These are phyloP conservation scores for Periconia sp. DNA, from an alignment of 2,329 filamentous ascomycete genomes.

Conservation along the genomic window DNA sequence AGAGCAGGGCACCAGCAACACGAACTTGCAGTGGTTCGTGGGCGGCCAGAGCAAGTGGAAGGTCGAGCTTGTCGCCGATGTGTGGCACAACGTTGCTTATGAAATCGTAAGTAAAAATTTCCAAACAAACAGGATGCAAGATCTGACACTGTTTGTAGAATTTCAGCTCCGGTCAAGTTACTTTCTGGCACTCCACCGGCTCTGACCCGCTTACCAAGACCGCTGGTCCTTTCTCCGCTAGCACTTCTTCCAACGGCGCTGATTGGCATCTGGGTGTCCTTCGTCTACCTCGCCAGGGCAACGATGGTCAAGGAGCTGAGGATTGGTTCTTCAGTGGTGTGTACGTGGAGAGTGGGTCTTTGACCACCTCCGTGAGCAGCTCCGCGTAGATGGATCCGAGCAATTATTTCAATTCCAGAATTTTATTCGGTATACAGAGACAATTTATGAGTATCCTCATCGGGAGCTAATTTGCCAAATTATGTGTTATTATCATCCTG, in stretches of 20 bases:
- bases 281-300: slow-evolving; percentile 61
- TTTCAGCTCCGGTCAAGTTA: slow-evolving; percentile 63
- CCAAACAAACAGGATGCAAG: no score
- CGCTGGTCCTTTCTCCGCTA: slow-evolving; percentile 61
- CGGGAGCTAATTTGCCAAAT: no score
- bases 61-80: slow-evolving; percentile 60
- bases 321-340: slow-evolving; percentile 74
- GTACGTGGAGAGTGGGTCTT: slow-evolving; percentile 64
- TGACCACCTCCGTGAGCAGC: slow-evolving; percentile 38
- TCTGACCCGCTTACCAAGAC: slow-evolving; percentile 58
- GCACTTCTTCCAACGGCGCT: slow-evolving; percentile 65
- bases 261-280: slow-evolving; percentile 75
- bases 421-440: background rate
- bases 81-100: slow-evolving; percentile 77
- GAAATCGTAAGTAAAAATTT: slow-evolving; percentile 55
- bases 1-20: slow-evolving; percentile 52
- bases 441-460: no score
- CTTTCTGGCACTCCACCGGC: slow-evolving; percentile 71
- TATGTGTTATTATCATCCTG: no score
- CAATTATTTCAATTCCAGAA: background rate
- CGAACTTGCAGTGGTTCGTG: slow-evolving; percentile 66
- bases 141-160: slow-evolving; percentile 42
- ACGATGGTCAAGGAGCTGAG: slow-evolving; percentile 56
- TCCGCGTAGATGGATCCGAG: slow-evolving; percentile 7
- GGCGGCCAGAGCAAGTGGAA: slow-evolving; percentile 64